Evolutionary conservation across 441 rosid genomes (phyloP), one percentile per base, ranked within the genome.

Genomic region (California macrophylla): DNA sequence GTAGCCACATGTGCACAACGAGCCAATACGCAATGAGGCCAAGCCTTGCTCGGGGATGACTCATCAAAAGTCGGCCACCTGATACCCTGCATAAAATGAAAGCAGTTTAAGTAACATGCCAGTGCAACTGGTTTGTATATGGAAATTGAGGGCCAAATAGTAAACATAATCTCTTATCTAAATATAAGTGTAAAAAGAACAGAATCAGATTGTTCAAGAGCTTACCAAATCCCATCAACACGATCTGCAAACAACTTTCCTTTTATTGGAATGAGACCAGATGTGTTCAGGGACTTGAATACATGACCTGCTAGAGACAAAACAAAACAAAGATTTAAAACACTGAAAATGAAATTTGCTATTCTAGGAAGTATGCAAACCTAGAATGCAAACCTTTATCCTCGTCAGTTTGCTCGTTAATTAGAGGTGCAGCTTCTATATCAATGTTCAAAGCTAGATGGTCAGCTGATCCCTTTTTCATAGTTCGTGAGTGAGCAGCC

Each of bases 231-330:
- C 75, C 98, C 92, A 50, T 93, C 98, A 3, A 93, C 74, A 58
- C 95, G 86, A 77, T 93, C 97, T 73, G 98, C 97, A 23, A 88
- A 70, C 76, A 84, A 70, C 82, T 89, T 93, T 67, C 97, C 98
- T 88, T 88, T 95, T 70, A 70, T 82, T 26, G 98, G 97, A 69
- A 91, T 77, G 68, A 89, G 86, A 74, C 98, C 96, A 2, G 95
- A 84, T 79, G 93, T 82, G 77, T 81, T 91, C 62, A 93, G 92
- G 63, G 96, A 87, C 85, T 86, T 93, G 85, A 91, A 91, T 47
- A 79, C 80, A 69, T 88, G 97, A 77, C 97, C 96, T 93, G 90
- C 70, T 47, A 47, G 6, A n/a, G 56, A 47, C 56, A 47, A 16
- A 78, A 47, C 56, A 47, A 16, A 78, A 8, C 54, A 5, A 2